A percentile compares a stretch with the other conserved stretches of the same genome.
Evolutionary conservation across 805 yeast genomes (phyloP).

Genomic region (Dipodascus geniculatus): DNA sequence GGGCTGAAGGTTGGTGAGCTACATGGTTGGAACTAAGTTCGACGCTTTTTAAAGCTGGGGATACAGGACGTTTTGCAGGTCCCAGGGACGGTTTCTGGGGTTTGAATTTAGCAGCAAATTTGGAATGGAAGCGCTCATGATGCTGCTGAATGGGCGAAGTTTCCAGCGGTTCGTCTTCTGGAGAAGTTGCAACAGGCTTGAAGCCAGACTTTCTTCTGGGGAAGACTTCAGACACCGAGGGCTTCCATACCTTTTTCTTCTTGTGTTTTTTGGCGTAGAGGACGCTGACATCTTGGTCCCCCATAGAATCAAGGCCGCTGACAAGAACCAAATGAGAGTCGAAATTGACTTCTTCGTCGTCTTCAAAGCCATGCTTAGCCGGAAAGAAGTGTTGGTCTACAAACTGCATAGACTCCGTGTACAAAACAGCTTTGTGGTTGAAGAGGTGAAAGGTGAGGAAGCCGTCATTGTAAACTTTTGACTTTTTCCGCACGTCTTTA

Average conservation of each 20-base stretch:
- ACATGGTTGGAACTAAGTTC: not conserved
- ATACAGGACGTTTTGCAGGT: not conserved
- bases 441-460: conserved; percentile 15
- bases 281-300: not conserved
- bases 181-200: too few species aligned
- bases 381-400: not conserved
- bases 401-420: conserved; percentile 7
- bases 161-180: too few species aligned
- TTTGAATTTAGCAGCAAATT: not conserved
- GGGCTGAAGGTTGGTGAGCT: too few species aligned
- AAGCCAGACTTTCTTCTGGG: not conserved
- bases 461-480: conserved; percentile 29
- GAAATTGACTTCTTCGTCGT: not conserved
- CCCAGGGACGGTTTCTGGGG: not conserved
- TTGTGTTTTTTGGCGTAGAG: not conserved
- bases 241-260: not conserved
- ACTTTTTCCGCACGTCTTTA: conserved; percentile 24
- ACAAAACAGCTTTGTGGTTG: conserved; percentile 19
- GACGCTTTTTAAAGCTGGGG: not conserved
- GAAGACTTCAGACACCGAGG: not conserved
- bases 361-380: not conserved
- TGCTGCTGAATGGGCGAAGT: too few species aligned
- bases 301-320: not conserved
- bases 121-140: not conserved
- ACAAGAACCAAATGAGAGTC: not conserved